Evolutionary conservation across 176 grass and related monocot genomes (phyloP), one percentile per base, ranked within the genome.

Genomic region (Aegilops sharonensis): DNA sequence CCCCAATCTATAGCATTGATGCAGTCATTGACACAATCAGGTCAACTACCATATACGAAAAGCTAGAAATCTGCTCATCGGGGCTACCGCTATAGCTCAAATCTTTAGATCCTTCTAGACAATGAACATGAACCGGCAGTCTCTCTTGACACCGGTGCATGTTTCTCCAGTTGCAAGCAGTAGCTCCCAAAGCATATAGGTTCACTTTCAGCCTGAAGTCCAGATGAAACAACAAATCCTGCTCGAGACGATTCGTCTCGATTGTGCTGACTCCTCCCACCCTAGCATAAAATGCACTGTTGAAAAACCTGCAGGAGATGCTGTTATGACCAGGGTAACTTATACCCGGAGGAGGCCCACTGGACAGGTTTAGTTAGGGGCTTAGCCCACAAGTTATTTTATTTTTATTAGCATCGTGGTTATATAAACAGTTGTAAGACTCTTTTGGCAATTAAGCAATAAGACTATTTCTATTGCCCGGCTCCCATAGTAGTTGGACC

Each of bases 181-280:
- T 95, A 93, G 67, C 80, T 90, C 43, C 88, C 36, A 39, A 95
- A 47, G 88, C 93, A 45, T 83, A 82, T 30, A 94, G 29, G 80
- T 92, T 78, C 42, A 94, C 93, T 85, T 89, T 94, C 68, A 98
- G 89, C 81, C 89, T 92, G 84, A 98, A 98, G 84, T 95, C 91
- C 77, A 98, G 79, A 85, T 94, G 85, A 76, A 98, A 95, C 65
- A 98, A 72, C 47, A 98, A 77, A 88, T 95, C 89, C 29, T 95
- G 73, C 67, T 95, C 95, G 24, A 98, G 86, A 21, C 81, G 85
- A 60, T 93, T 95, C 89, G 95, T 95, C 84, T 98, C 95, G 4
- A 84, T 52, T 27, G 91, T 98, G 91, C 69, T 98, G 71, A 98
- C 92, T 59, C 95, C 91, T 84, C 95, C 95, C 18, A 95, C 93